phyloP scores from a whole-genome alignment of 495 filamentous ascomycete species.

The Oidiodendron maius region DNA sequence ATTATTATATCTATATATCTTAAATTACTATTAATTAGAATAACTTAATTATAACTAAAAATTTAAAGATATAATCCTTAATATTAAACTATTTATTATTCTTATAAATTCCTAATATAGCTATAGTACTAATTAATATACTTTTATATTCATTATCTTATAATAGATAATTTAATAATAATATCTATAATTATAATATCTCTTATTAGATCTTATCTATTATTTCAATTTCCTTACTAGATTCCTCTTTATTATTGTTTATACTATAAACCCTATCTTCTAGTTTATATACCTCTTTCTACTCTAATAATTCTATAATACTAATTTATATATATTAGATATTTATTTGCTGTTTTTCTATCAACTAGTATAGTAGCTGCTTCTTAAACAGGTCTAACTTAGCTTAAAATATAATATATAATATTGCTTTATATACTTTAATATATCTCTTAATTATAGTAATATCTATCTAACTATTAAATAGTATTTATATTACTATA shows the following conservation, averaged over 20 bases:
- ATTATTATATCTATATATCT: not conserved
- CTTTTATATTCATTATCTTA: not conserved
- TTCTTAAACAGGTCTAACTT: not conserved
- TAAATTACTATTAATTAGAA: not conserved
- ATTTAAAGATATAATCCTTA: not conserved
- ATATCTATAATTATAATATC: conserved; percentile 1
- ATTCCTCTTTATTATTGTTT: not conserved
- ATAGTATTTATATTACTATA: not conserved
- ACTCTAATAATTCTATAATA: not conserved
- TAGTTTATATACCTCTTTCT: not conserved
- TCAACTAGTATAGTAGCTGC: not conserved
- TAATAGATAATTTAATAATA: not conserved
- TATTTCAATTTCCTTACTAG: not conserved
- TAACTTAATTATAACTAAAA: conserved; percentile 2
- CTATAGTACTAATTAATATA: not conserved
- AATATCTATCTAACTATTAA: conserved; percentile 5
- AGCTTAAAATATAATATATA: not conserved
- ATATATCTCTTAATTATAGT: not conserved
- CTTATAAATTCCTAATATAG: not conserved
- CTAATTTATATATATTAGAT: not conserved
- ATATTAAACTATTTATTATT: not conserved
- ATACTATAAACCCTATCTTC: not conserved
- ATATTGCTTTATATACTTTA: not conserved
- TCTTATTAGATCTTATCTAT: not conserved
- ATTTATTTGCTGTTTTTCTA: not conserved